These are phyloP conservation scores for Oryza glumipatula DNA, from an alignment of 176 grass and related monocot genomes.

Conservation along the genomic window DNA sequence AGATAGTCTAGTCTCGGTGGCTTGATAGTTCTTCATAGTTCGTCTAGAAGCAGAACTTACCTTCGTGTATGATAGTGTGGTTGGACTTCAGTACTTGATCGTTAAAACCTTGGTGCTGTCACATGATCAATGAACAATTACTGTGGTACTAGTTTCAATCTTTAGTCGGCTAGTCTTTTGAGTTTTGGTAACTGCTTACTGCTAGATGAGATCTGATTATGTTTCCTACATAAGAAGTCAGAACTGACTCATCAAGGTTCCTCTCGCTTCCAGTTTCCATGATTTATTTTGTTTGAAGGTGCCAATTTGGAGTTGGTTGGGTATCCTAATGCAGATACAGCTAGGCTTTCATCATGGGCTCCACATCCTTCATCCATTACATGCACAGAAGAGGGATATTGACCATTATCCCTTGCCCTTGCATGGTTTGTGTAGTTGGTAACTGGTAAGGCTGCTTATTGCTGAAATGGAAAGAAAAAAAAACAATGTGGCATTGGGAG, in stretches of 20 bases:
- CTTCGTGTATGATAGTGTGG: background rate
- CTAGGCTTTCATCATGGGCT: slow-evolving; percentile 59
- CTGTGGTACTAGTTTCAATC: background rate
- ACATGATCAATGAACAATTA: slow-evolving; percentile 13
- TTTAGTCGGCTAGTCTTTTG: slow-evolving; percentile 44
- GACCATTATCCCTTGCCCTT: slow-evolving; percentile 55
- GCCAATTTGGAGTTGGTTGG: slow-evolving; percentile 82
- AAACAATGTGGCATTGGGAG: slow-evolving; percentile 46
- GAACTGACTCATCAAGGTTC: slow-evolving; percentile 58
- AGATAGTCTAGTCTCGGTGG: background rate
- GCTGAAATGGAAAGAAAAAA: slow-evolving; percentile 46
- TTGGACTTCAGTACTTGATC: background rate
- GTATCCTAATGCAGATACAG: slow-evolving; percentile 79
- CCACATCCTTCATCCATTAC: slow-evolving; percentile 53
- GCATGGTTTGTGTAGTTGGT: slow-evolving; percentile 74
- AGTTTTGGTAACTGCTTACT: slow-evolving; percentile 46
- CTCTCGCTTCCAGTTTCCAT: slow-evolving; percentile 56
- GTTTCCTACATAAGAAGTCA: slow-evolving; percentile 49
- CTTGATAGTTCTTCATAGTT: slow-evolving; percentile 5
- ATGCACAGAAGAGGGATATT: slow-evolving; percentile 67
- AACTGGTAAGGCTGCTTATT: slow-evolving; percentile 78
- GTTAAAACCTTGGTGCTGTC: background rate
- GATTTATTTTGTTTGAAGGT: slow-evolving; percentile 70
- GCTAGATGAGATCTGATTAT: slow-evolving; percentile 57
- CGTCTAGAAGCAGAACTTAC: background rate